Evolutionary conservation across 495 filamentous ascomycete species (phyloP).

Genomic region (Hypoxylon intermedium): DNA sequence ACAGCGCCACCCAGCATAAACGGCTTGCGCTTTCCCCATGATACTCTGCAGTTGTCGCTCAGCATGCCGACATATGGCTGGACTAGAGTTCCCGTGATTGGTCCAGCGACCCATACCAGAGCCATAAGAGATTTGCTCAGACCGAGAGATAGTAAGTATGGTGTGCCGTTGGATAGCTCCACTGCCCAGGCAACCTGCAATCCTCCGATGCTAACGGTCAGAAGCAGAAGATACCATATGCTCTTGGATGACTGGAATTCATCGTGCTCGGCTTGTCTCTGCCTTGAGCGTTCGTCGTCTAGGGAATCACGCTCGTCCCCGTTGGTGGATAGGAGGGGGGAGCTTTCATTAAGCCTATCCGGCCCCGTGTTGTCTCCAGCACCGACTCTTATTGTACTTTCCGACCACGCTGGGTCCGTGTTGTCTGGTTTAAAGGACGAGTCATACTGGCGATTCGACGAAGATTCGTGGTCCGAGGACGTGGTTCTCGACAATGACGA

Average conservation of each 20-base stretch:
- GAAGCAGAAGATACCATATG: slow-evolving; percentile 78
- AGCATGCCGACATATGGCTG: slow-evolving; percentile 94
- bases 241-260: slow-evolving; percentile 70
- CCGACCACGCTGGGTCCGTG: slow-evolving; percentile 26
- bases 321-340: slow-evolving; percentile 63
- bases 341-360: slow-evolving; percentile 60
- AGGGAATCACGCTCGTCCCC: slow-evolving; percentile 50
- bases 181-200: slow-evolving; percentile 96
- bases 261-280: slow-evolving; percentile 50
- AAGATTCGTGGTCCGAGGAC: slow-evolving; percentile 29
- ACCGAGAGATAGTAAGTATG: slow-evolving; percentile 73
- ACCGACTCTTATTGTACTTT: slow-evolving; percentile 25
- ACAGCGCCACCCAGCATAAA: slow-evolving; percentile 82
- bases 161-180: slow-evolving; percentile 84
- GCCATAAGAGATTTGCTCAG: slow-evolving; percentile 93
- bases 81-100: slow-evolving; percentile 82
- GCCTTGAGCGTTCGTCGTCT: slow-evolving; percentile 38
- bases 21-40: slow-evolving; percentile 85
- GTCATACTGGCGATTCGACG: slow-evolving; percentile 28
- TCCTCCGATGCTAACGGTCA: slow-evolving; percentile 84
- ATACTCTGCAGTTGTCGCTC: slow-evolving; percentile 81
- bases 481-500: slow-evolving; percentile 41
- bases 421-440: slow-evolving; percentile 12
- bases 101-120: slow-evolving; percentile 92
- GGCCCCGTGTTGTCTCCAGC: slow-evolving; percentile 17